phyloP scores from a whole-genome alignment of 1,139 yeast genomes.

The Lodderomyces elongisporus region DNA sequence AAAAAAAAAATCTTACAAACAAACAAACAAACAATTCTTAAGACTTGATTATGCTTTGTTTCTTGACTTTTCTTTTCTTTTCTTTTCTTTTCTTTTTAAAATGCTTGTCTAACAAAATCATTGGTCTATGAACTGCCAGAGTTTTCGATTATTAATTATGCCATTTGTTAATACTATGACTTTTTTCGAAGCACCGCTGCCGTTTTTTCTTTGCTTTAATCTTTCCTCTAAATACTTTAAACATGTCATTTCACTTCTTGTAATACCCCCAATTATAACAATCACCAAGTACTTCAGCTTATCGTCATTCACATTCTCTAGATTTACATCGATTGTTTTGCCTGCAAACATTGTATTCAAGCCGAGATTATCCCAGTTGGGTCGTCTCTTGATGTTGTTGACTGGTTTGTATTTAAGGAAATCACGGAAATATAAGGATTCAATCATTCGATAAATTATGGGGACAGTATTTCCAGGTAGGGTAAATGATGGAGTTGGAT shows the following conservation, averaged over 20 bases:
- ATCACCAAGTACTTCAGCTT: constrained; percentile 43
- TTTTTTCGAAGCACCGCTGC: constrained; percentile 38
- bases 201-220: constrained; percentile 17
- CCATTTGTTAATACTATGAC: constrained; percentile 54
- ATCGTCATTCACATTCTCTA: constrained; percentile 28
- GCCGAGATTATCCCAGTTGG: constrained; percentile 42
- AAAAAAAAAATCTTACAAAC: no score
- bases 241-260: constrained; percentile 70
- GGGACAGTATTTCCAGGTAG: constrained; percentile 53
- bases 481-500: constrained; percentile 45
- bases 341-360: constrained; percentile 39
- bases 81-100: no score
- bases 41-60: no score
- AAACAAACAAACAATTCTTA: no score
- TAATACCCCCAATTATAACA: constrained; percentile 68
- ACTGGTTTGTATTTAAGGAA: constrained; percentile 41
- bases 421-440: constrained; percentile 45
- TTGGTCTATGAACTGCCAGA: constrained; percentile 15
- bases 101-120: no score
- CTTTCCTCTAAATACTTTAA: constrained; percentile 50
- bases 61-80: no score
- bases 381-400: constrained; percentile 34
- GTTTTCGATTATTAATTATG: constrained; percentile 43
- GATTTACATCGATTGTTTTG: constrained; percentile 29
- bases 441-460: constrained; percentile 42